These are phyloP conservation scores for Apophysomyces trapeziformis DNA, from an alignment of 371 early-diverging fungal species.

Conservation along the genomic window DNA sequence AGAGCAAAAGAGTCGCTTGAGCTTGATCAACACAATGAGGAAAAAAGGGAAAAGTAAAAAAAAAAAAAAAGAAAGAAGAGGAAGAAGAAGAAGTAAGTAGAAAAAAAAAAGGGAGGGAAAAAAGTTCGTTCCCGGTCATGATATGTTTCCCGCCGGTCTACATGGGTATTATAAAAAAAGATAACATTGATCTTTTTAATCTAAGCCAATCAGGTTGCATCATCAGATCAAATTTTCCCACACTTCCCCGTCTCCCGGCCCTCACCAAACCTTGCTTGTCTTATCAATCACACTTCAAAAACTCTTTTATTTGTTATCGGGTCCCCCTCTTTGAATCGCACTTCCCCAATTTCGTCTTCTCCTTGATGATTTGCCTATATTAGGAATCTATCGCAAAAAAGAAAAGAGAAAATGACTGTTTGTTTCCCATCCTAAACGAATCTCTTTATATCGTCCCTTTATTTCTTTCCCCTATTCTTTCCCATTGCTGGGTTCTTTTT, in stretches of 20 bases:
- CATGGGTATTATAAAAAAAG: slow-evolving; percentile 11
- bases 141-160: neutral
- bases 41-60: slow-evolving; percentile 20
- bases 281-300: slow-evolving; percentile 9
- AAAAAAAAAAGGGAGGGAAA: slow-evolving; percentile 3
- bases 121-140: neutral
- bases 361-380: neutral
- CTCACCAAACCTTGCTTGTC: slow-evolving; percentile 5
- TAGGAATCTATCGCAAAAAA: neutral
- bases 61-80: slow-evolving; percentile 14
- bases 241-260: slow-evolving; percentile 15
- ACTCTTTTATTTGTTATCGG: neutral
- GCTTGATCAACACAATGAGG: neutral
- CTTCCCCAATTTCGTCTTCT: neutral
- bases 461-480: neutral
- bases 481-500: slow-evolving; percentile 6
- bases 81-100: slow-evolving; percentile 6
- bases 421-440: too few relatives aligned
- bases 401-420: neutral
- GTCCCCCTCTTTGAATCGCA: neutral
- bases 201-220: slow-evolving; percentile 31
- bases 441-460: neutral
- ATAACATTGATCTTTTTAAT: slow-evolving; percentile 26
- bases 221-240: slow-evolving; percentile 35
- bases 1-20: neutral